phyloP scores from a whole-genome alignment of 495 filamentous ascomycete genomes.

The Beverwykella pulmonaria region DNA sequence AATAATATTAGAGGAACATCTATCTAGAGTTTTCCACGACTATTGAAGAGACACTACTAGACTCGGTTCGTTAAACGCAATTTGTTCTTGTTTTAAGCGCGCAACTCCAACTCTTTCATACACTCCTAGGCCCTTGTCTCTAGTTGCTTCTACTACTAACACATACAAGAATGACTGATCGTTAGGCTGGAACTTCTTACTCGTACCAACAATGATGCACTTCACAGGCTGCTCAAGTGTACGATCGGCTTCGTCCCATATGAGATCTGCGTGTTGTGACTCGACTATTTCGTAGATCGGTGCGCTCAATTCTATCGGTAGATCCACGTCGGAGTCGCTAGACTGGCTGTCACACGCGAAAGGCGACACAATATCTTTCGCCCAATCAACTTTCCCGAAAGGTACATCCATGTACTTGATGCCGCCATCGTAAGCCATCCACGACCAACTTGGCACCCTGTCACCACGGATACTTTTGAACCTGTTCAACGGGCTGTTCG shows the following conservation, averaged over 20 bases:
- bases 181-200: neutral
- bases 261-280: neutral
- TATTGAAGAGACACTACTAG: no score
- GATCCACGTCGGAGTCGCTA: neutral
- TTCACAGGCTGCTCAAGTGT: neutral
- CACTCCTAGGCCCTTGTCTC: neutral
- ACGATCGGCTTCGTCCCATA: slow-evolving; percentile 3
- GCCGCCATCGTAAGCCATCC: slow-evolving; percentile 33
- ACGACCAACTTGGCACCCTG: slow-evolving; percentile 28
- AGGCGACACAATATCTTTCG: slow-evolving; percentile 7
- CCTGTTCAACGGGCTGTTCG: neutral
- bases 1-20: no score
- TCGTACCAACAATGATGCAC: slow-evolving; percentile 6
- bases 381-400: slow-evolving; percentile 8
- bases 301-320: neutral
- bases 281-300: neutral
- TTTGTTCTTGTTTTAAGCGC: neutral
- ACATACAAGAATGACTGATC: neutral
- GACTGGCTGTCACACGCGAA: neutral
- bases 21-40: no score
- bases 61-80: neutral
- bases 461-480: neutral
- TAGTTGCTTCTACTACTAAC: neutral
- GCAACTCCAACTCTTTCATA: slow-evolving; percentile 20
- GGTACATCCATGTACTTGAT: slow-evolving; percentile 25